Evolutionary conservation across 306 rosid species (phyloP).

Genomic region (Parietaria judaica): DNA sequence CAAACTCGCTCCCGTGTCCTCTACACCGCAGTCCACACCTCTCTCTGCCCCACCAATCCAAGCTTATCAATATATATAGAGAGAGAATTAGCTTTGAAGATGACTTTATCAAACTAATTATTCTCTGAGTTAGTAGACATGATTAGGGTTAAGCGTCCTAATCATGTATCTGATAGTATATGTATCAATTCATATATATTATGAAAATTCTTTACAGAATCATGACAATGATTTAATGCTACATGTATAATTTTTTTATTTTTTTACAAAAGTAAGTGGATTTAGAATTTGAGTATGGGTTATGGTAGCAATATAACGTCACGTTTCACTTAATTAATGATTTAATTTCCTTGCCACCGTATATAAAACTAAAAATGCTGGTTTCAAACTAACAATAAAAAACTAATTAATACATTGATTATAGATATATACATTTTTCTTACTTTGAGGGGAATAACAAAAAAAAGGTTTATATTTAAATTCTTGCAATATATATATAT

Average conservation of each 20-base stretch:
- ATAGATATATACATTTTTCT: too few species aligned
- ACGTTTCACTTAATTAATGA: background rate
- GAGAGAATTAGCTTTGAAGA: background rate
- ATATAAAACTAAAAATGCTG: too few species aligned
- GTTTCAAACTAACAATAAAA: too few species aligned
- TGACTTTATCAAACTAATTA: conserved; percentile 20
- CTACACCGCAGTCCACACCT: background rate
- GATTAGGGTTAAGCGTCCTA: conserved; percentile 25
- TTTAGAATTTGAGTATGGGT: background rate
- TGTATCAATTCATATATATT: background rate
- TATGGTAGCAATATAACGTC: background rate
- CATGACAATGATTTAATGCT: conserved; percentile 8
- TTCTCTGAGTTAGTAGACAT: conserved; percentile 21
- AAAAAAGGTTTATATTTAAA: too few species aligned
- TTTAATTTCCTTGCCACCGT: too few species aligned
- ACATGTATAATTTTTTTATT: background rate
- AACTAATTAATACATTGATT: too few species aligned
- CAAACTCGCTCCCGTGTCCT: background rate
- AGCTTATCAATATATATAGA: too few species aligned
- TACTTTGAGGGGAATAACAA: too few species aligned
- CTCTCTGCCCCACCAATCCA: background rate
- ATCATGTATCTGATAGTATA: conserved; percentile 11
- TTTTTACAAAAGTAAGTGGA: background rate
- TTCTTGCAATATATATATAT: too few species aligned
- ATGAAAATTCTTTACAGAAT: background rate